Percentiles rank a stretch among this genome's conserved stretches.
Evolutionary conservation across 2,329 filamentous ascomycete species (phyloP).

Genomic region (Alternaria arbusti): DNA sequence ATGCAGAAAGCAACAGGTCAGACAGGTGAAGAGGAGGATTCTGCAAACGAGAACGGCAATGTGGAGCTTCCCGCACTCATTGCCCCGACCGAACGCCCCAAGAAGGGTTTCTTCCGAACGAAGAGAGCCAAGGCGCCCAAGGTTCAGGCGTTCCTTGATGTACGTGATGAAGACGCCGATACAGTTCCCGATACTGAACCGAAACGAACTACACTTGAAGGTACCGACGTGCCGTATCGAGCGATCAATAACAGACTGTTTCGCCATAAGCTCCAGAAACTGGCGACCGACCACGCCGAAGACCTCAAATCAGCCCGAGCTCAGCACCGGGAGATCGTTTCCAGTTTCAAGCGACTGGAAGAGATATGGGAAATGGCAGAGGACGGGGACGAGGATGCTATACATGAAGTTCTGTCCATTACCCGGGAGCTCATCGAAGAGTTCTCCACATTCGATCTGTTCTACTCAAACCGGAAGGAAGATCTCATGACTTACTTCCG

Average conservation of each 20-base stretch:
- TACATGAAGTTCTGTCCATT: constrained; percentile 64
- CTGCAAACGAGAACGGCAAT: constrained; percentile 13
- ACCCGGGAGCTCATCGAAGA: constrained; percentile 65
- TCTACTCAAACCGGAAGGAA: constrained; percentile 60
- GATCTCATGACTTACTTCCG: constrained; percentile 48
- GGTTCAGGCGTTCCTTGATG: constrained; percentile 38
- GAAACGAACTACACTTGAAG: constrained; percentile 29
- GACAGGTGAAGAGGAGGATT: constrained; percentile 26
- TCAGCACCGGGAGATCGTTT: constrained; percentile 48
- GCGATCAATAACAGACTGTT: constrained; percentile 39
- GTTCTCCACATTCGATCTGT: constrained; percentile 65
- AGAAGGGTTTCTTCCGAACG: constrained; percentile 38
- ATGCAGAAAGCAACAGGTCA: constrained; percentile 33
- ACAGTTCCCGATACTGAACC: constrained; percentile 6
- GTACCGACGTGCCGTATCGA: constrained; percentile 37
- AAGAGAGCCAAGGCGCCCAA: constrained; percentile 28
- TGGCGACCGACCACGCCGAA: constrained; percentile 33
- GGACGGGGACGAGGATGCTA: constrained; percentile 57
- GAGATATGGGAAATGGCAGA: constrained; percentile 52
- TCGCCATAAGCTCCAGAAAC: constrained; percentile 34
- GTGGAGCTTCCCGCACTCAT: constrained; percentile 26
- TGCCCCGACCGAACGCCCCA: constrained; percentile 30
- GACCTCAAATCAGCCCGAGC: constrained; percentile 52
- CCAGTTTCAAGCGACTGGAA: constrained; percentile 55
- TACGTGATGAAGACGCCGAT: constrained; percentile 19